Evolutionary conservation across 2,329 filamentous ascomycete genomes (phyloP).

Genomic region (Epichloe sp.): DNA sequence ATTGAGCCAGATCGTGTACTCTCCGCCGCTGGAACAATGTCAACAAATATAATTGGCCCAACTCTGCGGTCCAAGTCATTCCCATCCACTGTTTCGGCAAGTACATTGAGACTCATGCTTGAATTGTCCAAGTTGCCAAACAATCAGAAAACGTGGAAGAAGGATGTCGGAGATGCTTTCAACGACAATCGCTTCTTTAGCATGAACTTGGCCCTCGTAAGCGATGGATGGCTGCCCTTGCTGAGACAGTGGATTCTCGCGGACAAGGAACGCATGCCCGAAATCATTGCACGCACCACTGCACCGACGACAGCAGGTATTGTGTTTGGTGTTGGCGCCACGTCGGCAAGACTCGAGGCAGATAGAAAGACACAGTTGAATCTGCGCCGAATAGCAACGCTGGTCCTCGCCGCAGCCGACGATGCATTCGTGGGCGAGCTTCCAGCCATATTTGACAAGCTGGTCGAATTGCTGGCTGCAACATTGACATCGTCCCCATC

Average conservation of each 20-base stretch:
- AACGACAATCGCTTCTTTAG: slow-evolving; percentile 79
- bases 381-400: slow-evolving; percentile 64
- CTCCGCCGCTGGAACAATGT: slow-evolving; percentile 67
- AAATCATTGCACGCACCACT: slow-evolving; percentile 65
- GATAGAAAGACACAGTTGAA: slow-evolving; percentile 88
- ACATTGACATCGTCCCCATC: slow-evolving; percentile 85
- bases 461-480: slow-evolving; percentile 75
- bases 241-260: slow-evolving; percentile 71
- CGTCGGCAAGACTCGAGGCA: slow-evolving; percentile 84
- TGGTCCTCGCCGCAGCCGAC: slow-evolving; percentile 62
- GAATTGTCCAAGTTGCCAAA: slow-evolving; percentile 66
- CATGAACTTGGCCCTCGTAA: slow-evolving; percentile 51
- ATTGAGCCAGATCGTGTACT: slow-evolving; percentile 76
- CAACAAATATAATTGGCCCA: slow-evolving; percentile 69
- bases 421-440: slow-evolving; percentile 75
- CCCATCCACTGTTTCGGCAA: slow-evolving; percentile 67
- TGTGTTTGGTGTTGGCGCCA: slow-evolving; percentile 95
- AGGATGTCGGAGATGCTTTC: slow-evolving; percentile 83
- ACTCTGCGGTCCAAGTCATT: slow-evolving; percentile 74
- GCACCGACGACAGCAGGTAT: slow-evolving; percentile 88
- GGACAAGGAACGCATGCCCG: slow-evolving; percentile 79
- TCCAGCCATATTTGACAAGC: slow-evolving; percentile 59
- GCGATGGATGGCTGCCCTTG: slow-evolving; percentile 67
- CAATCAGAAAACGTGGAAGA: slow-evolving; percentile 83
- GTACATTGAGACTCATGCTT: slow-evolving; percentile 58